Percentiles rank a stretch among this genome's conserved stretches.
These are phyloP conservation scores for Albifimbria verrucaria DNA, from an alignment of 2,329 filamentous ascomycete genomes.

Conservation along the genomic window DNA sequence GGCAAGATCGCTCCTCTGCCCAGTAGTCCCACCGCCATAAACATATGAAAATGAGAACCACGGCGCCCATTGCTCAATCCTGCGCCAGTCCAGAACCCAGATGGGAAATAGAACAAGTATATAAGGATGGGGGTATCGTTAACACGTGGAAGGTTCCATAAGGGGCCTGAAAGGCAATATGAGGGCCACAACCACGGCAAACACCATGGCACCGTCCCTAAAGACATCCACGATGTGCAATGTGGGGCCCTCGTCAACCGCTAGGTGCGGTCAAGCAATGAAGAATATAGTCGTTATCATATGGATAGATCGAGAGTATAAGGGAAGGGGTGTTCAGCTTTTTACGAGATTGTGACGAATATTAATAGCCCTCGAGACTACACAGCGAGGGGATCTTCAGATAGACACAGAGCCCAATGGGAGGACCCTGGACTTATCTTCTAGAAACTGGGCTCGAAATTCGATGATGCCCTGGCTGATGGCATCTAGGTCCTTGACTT, in stretches of 20 bases:
- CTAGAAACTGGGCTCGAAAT: slow-evolving; percentile 62
- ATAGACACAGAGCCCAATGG: slow-evolving; percentile 48
- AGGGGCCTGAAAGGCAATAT: background rate
- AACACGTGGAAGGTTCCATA: background rate
- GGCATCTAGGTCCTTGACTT: slow-evolving; percentile 62
- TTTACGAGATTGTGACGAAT: too few species aligned
- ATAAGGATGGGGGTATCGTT: background rate
- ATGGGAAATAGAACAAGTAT: background rate
- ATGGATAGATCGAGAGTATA: background rate
- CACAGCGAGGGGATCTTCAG: too few species aligned
- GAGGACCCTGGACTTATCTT: slow-evolving; percentile 62
- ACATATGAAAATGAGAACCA: too few species aligned
- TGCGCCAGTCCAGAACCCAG: background rate
- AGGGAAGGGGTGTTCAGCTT: too few species aligned
- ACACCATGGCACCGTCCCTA: background rate
- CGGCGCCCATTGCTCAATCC: background rate
- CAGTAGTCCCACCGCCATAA: too few species aligned
- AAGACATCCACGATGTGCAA: too few species aligned
- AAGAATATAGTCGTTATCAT: background rate
- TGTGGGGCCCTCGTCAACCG: background rate
- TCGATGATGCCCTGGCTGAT: slow-evolving; percentile 66
- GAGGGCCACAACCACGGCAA: background rate
- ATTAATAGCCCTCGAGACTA: too few species aligned
- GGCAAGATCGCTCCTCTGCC: too few species aligned
- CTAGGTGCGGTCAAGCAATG: background rate